These are phyloP conservation scores for Asterophora parasitica DNA, from an alignment of 768 basidiomycete genomes.

Conservation along the genomic window DNA sequence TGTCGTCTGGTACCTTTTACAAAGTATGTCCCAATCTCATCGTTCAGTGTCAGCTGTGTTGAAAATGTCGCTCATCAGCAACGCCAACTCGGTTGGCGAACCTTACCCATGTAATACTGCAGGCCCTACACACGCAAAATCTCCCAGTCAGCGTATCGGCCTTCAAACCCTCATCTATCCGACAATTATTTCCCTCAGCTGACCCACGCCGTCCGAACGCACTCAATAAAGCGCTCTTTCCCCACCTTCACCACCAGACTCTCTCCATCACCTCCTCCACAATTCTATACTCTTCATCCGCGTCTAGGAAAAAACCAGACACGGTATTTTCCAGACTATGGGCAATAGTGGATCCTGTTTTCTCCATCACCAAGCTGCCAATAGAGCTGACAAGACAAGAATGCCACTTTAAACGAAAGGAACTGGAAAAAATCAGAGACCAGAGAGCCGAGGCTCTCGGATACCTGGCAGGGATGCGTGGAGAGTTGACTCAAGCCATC, in stretches of 20 bases:
- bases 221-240: constrained; percentile 61
- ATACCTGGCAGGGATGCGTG: constrained; percentile 50
- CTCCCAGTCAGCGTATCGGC: constrained; percentile 42
- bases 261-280: constrained; percentile 17
- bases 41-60: neutral
- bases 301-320: neutral
- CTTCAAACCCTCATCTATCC: constrained; percentile 45
- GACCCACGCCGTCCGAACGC: constrained; percentile 42
- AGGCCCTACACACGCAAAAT: constrained; percentile 36
- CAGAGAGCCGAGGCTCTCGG: constrained; percentile 67
- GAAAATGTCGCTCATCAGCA: constrained; percentile 29
- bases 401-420: constrained; percentile 52
- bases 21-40: constrained; percentile 52
- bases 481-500: constrained; percentile 33
- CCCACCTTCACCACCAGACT: constrained; percentile 36
- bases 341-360: constrained; percentile 17
- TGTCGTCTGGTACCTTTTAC: constrained; percentile 64
- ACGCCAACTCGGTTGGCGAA: constrained; percentile 38
- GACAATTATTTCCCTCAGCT: constrained; percentile 42
- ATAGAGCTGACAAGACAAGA: constrained; percentile 64
- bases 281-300: constrained; percentile 11
- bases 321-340: constrained; percentile 10
- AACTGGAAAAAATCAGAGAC: constrained; percentile 61
- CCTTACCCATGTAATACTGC: constrained; percentile 34
- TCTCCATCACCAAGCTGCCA: constrained; percentile 41